These are phyloP conservation scores for Phytopythium delawarense DNA, from an alignment of 352 stramenopile genomes.

Conservation along the genomic window DNA sequence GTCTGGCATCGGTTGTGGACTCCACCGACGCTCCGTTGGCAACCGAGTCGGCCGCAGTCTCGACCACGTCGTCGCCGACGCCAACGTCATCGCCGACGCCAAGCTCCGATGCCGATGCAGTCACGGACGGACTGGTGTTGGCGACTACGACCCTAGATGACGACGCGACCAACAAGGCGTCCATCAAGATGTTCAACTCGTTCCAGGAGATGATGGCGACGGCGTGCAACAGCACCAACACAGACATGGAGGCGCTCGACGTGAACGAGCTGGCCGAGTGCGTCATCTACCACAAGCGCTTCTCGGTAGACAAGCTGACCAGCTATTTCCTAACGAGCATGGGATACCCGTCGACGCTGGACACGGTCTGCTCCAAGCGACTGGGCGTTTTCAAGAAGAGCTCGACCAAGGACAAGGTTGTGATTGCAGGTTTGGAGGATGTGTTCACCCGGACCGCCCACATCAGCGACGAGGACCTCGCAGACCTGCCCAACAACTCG, in stretches of 20 bases:
- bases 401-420: background rate
- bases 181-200: slow-evolving; percentile 36
- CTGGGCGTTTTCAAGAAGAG: slow-evolving; percentile 9
- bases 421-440: background rate
- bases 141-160: slow-evolving; percentile 1
- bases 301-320: slow-evolving; percentile 42
- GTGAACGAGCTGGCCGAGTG: slow-evolving; percentile 52
- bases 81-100: too few relatives aligned
- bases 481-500: background rate
- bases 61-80: background rate
- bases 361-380: slow-evolving; percentile 35
- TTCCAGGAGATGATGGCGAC: slow-evolving; percentile 26
- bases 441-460: background rate
- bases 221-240: slow-evolving; percentile 10
- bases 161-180: slow-evolving; percentile 12
- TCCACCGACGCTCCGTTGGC: background rate
- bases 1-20: background rate
- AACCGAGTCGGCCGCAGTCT: background rate
- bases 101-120: background rate
- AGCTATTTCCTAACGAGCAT: slow-evolving; percentile 32
- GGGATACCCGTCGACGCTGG: slow-evolving; percentile 15
- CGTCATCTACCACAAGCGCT: slow-evolving; percentile 39
- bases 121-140: slow-evolving; percentile 8
- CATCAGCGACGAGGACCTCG: background rate
- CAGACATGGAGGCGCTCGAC: slow-evolving; percentile 27